Conservation (phyloP, 2,329 filamentous ascomycete species). For the Aspergillus vadensis region DNA sequence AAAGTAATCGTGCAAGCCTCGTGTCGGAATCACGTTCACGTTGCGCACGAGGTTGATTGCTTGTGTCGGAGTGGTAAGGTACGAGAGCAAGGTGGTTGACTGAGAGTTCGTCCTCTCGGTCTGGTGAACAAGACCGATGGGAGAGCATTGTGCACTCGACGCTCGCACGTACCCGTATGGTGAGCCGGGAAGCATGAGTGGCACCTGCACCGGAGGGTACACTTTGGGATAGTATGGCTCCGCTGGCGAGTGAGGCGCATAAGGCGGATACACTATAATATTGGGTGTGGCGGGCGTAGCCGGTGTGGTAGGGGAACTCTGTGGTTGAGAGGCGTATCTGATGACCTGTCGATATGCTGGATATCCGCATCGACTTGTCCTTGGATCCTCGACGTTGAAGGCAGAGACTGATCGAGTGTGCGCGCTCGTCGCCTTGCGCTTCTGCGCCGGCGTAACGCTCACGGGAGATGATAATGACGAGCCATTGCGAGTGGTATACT, state of each 20-base stretch:
- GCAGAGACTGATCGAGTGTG: conserved; percentile 65
- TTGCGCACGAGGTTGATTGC: conserved; percentile 79
- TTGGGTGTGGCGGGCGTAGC: conserved; percentile 42
- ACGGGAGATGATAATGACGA: conserved; percentile 67
- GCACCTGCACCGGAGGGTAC: conserved; percentile 36
- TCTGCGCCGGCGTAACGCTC: conserved; percentile 51
- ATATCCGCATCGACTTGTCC: conserved; percentile 72
- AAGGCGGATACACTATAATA: conserved; percentile 41
- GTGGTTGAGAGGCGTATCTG: conserved; percentile 52
- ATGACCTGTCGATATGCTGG: conserved; percentile 81
- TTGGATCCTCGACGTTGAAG: conserved; percentile 66
- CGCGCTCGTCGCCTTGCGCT: conserved; percentile 41
- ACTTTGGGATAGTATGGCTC: conserved; percentile 46
- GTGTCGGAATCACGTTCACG: conserved; percentile 66
- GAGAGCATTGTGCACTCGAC: conserved; percentile 30
- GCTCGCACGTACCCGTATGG: conserved; percentile 30
- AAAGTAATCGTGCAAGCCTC: conserved; percentile 76
- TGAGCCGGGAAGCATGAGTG: conserved; percentile 33
- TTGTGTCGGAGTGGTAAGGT: conserved; percentile 78
- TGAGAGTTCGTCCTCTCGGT: conserved; percentile 31
- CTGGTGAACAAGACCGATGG: conserved; percentile 28
- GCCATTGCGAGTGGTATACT: conserved; percentile 29
- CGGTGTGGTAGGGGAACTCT: conserved; percentile 44
- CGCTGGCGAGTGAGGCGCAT: conserved; percentile 35
- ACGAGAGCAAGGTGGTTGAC: conserved; percentile 71